phyloP scores from a whole-genome alignment of 192 early-diverging fungal species.

The Coemansia sp. region DNA sequence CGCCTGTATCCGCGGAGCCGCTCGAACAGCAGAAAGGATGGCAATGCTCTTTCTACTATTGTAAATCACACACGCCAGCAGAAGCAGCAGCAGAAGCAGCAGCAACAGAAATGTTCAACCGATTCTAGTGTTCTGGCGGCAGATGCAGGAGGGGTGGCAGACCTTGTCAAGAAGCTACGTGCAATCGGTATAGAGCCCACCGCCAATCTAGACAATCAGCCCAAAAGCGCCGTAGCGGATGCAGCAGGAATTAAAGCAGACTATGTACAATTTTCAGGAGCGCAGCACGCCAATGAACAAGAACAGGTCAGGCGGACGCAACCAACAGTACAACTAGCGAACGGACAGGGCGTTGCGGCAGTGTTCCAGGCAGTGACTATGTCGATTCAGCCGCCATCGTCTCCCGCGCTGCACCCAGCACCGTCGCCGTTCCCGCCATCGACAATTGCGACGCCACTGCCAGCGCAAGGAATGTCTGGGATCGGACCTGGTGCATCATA shows the following conservation, averaged over 20 bases:
- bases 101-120: slow-evolving; percentile 1
- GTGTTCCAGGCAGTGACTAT: background rate
- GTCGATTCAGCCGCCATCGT: slow-evolving; percentile 20
- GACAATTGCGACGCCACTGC: slow-evolving; percentile 48
- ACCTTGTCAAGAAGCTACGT: slow-evolving; percentile 46
- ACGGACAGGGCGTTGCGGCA: background rate
- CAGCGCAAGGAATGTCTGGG: slow-evolving; percentile 19
- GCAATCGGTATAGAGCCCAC: slow-evolving; percentile 41
- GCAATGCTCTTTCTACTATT: slow-evolving; percentile 8
- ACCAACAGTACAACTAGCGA: background rate
- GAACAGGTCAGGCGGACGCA: background rate
- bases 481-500: slow-evolving; percentile 3
- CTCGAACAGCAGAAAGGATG: slow-evolving; percentile 46
- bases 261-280: background rate
- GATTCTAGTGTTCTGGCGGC: background rate
- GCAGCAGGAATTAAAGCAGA: slow-evolving; percentile 11
- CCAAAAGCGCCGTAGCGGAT: slow-evolving; percentile 2
- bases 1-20: slow-evolving; percentile 48
- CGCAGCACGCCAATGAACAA: background rate
- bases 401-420: slow-evolving; percentile 41
- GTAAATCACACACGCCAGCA: slow-evolving; percentile 37
- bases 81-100: slow-evolving; percentile 28
- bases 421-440: slow-evolving; percentile 51
- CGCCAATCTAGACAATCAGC: slow-evolving; percentile 3
- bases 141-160: background rate